Conservation (phyloP, 306 rosid species). For the Medicago ruthenica region DNA sequence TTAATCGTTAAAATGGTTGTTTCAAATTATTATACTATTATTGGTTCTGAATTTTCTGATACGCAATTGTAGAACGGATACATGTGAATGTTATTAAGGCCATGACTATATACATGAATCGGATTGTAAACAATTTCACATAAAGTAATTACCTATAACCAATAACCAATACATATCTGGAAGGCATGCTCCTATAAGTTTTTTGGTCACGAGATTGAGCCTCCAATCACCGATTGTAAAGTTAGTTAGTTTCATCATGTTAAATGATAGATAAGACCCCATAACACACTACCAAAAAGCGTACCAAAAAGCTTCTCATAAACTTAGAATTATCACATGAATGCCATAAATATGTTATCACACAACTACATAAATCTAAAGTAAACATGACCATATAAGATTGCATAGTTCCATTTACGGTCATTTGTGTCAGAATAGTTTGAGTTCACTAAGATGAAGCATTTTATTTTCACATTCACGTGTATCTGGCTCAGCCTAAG, state of each 20-base stretch:
- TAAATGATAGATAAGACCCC: neutral
- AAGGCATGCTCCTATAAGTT: neutral
- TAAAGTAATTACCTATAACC: neutral
- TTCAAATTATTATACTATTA: neutral
- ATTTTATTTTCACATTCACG: constrained; percentile 33
- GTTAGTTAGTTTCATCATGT: neutral
- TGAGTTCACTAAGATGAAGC: constrained; percentile 37
- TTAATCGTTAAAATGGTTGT: neutral
- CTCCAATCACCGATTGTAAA: constrained; percentile 36
- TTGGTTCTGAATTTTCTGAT: neutral
- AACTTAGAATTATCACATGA: constrained; percentile 44
- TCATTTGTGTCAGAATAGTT: neutral
- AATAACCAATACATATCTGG: constrained; percentile 3
- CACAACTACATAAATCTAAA: neutral
- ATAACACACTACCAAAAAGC: constrained; percentile 27
- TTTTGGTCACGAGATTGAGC: constrained; percentile 41
- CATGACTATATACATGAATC: neutral
- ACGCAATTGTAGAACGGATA: neutral
- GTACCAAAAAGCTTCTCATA: constrained; percentile 31
- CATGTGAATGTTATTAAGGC: neutral
- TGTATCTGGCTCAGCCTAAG: constrained; percentile 49
- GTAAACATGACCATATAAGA: constrained; percentile 25
- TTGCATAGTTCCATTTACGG: constrained; percentile 1
- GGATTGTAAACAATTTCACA: neutral
- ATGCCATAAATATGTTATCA: constrained; percentile 36